Conservation (phyloP, 1,284 basidiomycete genomes). For the Puccinia hordei region DNA sequence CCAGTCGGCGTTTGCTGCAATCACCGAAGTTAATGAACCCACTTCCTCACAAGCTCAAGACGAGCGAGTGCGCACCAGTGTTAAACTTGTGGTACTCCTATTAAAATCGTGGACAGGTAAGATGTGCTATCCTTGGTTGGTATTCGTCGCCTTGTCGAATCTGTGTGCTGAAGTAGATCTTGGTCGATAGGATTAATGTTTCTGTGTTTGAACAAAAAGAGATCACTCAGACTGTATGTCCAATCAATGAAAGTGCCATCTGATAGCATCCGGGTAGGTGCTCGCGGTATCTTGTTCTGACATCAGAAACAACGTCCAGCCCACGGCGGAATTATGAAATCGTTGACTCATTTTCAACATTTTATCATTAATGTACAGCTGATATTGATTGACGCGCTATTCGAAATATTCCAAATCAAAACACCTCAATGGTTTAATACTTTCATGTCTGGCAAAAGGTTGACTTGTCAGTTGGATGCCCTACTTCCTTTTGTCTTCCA, state of each 20-base stretch:
- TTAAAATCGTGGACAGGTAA: constrained; percentile 89
- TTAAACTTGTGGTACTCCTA: constrained; percentile 78
- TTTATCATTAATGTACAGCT: constrained; percentile 66
- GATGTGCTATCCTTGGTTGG: constrained; percentile 56
- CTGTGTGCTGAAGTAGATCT: constrained; percentile 9
- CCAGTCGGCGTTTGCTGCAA: constrained; percentile 78
- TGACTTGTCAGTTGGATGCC: constrained; percentile 70
- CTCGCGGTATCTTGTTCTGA: constrained; percentile 28
- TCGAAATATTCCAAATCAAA: constrained; percentile 87
- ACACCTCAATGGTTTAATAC: constrained; percentile 85
- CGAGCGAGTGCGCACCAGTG: constrained; percentile 72
- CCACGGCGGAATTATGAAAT: constrained; percentile 8
- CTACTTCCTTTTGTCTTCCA: constrained; percentile 7
- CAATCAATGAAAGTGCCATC: constrained; percentile 85
- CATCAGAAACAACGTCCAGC: background rate
- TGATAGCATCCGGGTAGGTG: constrained; percentile 74
- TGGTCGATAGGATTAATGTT: constrained; percentile 76
- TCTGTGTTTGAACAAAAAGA: constrained; percentile 84
- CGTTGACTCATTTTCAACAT: constrained; percentile 40
- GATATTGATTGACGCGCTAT: constrained; percentile 88
- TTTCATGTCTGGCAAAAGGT: constrained; percentile 78
- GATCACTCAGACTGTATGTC: constrained; percentile 80
- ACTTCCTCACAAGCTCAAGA: constrained; percentile 69
- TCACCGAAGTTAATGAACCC: constrained; percentile 88
- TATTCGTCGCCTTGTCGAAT: background rate